phyloP scores from a whole-genome alignment of 2,329 filamentous ascomycete genomes.

The Leptographium galeiforme region DNA sequence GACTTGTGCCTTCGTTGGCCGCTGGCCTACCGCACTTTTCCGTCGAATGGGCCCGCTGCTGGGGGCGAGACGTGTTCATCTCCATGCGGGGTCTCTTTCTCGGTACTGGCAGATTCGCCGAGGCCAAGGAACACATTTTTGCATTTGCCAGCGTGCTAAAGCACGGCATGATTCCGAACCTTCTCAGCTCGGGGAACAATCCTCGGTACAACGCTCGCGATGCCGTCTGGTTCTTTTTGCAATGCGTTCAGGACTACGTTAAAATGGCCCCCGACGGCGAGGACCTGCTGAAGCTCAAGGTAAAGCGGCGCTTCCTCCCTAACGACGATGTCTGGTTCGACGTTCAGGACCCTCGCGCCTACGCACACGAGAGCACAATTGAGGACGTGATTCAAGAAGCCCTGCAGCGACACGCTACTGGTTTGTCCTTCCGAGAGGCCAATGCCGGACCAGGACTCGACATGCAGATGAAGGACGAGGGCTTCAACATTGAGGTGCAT shows the following conservation, averaged over 20 bases:
- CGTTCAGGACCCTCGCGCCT: slow-evolving; percentile 67
- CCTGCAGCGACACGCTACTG: slow-evolving; percentile 78
- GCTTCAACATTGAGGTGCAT: slow-evolving; percentile 82
- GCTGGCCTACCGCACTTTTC: slow-evolving; percentile 91
- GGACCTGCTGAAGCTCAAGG: slow-evolving; percentile 59
- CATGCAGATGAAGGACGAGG: slow-evolving; percentile 81
- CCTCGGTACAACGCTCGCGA: slow-evolving; percentile 94
- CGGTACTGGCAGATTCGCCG: slow-evolving; percentile 73
- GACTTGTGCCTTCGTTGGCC: slow-evolving; percentile 72
- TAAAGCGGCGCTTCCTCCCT: slow-evolving; percentile 76
- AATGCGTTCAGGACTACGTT: slow-evolving; percentile 88
- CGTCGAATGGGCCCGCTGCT: slow-evolving; percentile 87
- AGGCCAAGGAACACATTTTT: slow-evolving; percentile 86
- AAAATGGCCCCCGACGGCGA: slow-evolving; percentile 67
- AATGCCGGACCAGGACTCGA: slow-evolving; percentile 85
- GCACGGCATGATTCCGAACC: slow-evolving; percentile 95
- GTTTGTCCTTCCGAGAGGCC: slow-evolving; percentile 85
- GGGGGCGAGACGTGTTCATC: slow-evolving; percentile 96
- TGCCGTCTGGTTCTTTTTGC: slow-evolving; percentile 95
- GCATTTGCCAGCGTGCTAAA: slow-evolving; percentile 94
- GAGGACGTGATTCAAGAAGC: slow-evolving; percentile 88
- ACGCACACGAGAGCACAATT: slow-evolving; percentile 70
- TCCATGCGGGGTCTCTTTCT: slow-evolving; percentile 85
- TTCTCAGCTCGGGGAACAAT: slow-evolving; percentile 70
- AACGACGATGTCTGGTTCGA: slow-evolving; percentile 95